phyloP scores from a whole-genome alignment of 345 rosid species.

The Brassica rapa region DNA sequence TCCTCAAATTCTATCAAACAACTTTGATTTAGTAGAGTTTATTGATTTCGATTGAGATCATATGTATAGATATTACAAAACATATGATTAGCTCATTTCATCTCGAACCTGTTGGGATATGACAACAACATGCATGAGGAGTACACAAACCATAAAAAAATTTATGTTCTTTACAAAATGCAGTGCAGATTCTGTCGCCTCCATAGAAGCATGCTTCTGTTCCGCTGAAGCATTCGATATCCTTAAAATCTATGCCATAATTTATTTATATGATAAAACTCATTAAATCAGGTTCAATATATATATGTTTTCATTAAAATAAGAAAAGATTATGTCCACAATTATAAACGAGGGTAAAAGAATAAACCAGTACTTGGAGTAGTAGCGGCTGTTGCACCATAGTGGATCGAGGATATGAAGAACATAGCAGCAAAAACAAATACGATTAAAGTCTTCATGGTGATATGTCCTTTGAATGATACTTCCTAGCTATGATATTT shows the following conservation, averaged over 20 bases:
- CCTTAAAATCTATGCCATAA: neutral
- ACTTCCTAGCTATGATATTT: neutral
- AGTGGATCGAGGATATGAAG: neutral
- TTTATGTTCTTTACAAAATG: neutral
- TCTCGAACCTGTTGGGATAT: neutral
- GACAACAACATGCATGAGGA: slow-evolving; percentile 8
- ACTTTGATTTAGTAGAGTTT: neutral
- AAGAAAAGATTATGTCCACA: neutral
- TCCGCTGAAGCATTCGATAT: neutral
- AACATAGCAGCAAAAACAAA: neutral
- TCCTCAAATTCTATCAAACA: neutral
- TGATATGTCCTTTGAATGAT: neutral
- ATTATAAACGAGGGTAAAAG: neutral
- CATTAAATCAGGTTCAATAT: neutral
- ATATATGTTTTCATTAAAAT: neutral
- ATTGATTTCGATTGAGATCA: neutral
- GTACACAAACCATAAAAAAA: slow-evolving; percentile 7
- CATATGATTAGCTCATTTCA: neutral
- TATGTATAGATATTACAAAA: neutral
- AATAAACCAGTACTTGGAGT: neutral
- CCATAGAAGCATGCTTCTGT: neutral
- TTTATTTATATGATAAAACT: neutral
- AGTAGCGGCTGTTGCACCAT: neutral
- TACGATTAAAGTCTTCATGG: neutral
- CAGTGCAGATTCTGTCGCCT: neutral